Evolutionary conservation across 345 rosid species (phyloP), one percentile per base, ranked within the genome.

Genomic region (Aegle marmelos): DNA sequence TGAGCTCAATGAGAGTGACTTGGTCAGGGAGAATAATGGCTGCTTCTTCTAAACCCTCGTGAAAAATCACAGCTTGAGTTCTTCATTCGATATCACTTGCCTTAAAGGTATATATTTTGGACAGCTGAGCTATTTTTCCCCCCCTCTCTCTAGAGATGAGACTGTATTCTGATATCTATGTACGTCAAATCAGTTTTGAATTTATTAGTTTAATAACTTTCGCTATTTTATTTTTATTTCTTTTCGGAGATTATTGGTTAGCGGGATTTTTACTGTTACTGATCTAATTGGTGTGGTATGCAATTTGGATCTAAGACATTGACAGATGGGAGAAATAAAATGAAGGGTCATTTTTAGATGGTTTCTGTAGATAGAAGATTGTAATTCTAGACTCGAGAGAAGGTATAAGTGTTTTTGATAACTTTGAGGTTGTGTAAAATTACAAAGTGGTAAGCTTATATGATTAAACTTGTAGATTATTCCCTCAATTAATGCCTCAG

Each of bases 1-100:
- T 41, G 2, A 67, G 75, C 66, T 66, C n/a, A 50, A n/a, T 41
- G 34, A n/a, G 41, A 30, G 68, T 25, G 27, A 11, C 45, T 25
- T 48, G 8, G 62, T 41, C 48, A 0, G 72, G 69, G 39, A 2
- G 31, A 73, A 36, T 27, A 57, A 50, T 72, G 63, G 77, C 71
- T 68, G 39, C 7, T 77, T 73, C 74, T 65, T 61, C 59, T 24
- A 72, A 58, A 58, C 80, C 77, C 59, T 77, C 24, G 0, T 28
- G 45, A 78, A 54, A 50, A 64, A 11, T 13, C 22, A 10, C 21
- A 31, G 45, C 31, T 11, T 10, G 1, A 11, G 48, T 37, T 30
- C 21, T n/a, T 63, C 48, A 10, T 5, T 31, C 11, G 13, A 31
- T 48, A 50, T 28, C 33, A 30, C 11, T 50, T 75, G 37, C 33